phyloP scores from a whole-genome alignment of 1,139 yeast species.

The Taphrina confusa region DNA sequence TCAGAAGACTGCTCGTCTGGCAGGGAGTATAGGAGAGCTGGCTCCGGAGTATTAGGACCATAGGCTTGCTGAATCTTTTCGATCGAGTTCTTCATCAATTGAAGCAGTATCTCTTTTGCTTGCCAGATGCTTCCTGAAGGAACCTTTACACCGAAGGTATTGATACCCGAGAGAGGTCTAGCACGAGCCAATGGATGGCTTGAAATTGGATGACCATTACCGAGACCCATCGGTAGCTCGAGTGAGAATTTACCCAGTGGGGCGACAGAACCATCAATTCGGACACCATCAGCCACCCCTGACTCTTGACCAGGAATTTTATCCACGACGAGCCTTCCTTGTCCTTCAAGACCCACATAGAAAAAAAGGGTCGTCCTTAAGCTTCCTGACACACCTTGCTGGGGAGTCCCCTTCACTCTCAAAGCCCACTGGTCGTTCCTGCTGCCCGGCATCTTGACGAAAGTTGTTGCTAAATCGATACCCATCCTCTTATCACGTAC shows the following conservation, averaged over 20 bases:
- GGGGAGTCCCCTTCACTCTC: slow-evolving; percentile 41
- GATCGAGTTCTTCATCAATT: slow-evolving; percentile 69
- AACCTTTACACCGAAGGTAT: slow-evolving; percentile 56
- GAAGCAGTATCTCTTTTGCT: slow-evolving; percentile 72
- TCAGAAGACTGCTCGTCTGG: slow-evolving; percentile 63
- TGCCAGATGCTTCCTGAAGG: slow-evolving; percentile 78
- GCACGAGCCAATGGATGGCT: slow-evolving; percentile 44
- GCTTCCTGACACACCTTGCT: slow-evolving; percentile 17
- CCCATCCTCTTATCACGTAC: slow-evolving; percentile 68
- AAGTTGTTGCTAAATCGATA: slow-evolving; percentile 65
- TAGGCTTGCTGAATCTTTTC: slow-evolving; percentile 52
- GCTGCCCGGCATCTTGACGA: slow-evolving; percentile 73
- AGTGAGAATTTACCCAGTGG: slow-evolving; percentile 47
- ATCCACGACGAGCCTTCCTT: slow-evolving; percentile 45
- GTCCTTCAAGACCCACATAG: slow-evolving; percentile 74
- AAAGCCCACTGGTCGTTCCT: slow-evolving; percentile 49
- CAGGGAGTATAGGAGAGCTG: slow-evolving; percentile 53
- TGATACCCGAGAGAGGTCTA: slow-evolving; percentile 59
- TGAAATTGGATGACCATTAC: slow-evolving; percentile 44
- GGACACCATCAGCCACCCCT: slow-evolving; percentile 46
- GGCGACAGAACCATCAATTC: slow-evolving; percentile 45
- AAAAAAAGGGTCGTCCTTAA: slow-evolving; percentile 62
- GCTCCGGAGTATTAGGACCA: slow-evolving; percentile 47
- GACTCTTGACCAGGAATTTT: slow-evolving; percentile 39
- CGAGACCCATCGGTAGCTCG: slow-evolving; percentile 43